phyloP scores from a whole-genome alignment of 306 rosid genomes.

The Ochetophila trinervis region DNA sequence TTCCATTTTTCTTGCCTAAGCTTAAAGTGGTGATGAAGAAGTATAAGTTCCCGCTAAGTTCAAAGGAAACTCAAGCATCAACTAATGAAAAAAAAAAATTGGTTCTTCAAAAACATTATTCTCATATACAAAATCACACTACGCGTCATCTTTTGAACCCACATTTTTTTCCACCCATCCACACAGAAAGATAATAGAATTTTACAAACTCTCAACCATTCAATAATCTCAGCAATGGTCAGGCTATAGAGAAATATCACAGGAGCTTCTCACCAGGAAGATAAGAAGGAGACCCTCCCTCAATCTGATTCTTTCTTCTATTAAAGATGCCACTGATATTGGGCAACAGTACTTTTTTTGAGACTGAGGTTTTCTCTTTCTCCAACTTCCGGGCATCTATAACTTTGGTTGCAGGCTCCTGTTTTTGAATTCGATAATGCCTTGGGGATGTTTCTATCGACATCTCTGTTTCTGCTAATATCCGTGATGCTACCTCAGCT shows the following conservation, averaged over 20 bases:
- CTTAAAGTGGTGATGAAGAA: too few relatives aligned
- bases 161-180: slow-evolving; percentile 7
- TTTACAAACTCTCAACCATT: slow-evolving; percentile 50
- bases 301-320: slow-evolving; percentile 74
- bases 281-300: slow-evolving; percentile 87
- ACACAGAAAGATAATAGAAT: slow-evolving; percentile 8
- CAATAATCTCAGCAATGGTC: slow-evolving; percentile 29
- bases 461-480: slow-evolving; percentile 63
- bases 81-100: too few relatives aligned
- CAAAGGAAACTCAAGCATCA: too few relatives aligned
- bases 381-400: slow-evolving; percentile 51
- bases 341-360: slow-evolving; percentile 77
- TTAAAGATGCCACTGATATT: slow-evolving; percentile 70
- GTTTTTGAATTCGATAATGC: slow-evolving; percentile 59
- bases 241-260: slow-evolving; percentile 37
- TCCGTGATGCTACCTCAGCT: slow-evolving; percentile 79
- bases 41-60: too few relatives aligned
- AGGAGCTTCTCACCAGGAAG: slow-evolving; percentile 75
- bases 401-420: slow-evolving; percentile 42
- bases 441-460: slow-evolving; percentile 63
- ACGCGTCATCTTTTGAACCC: slow-evolving; percentile 15
- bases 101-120: too few relatives aligned
- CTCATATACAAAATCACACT: too few relatives aligned
- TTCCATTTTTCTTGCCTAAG: too few relatives aligned
- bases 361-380: slow-evolving; percentile 51